These are phyloP conservation scores for Yamadazyma sp. DNA, from an alignment of 1,139 yeast genomes.

Conservation along the genomic window DNA sequence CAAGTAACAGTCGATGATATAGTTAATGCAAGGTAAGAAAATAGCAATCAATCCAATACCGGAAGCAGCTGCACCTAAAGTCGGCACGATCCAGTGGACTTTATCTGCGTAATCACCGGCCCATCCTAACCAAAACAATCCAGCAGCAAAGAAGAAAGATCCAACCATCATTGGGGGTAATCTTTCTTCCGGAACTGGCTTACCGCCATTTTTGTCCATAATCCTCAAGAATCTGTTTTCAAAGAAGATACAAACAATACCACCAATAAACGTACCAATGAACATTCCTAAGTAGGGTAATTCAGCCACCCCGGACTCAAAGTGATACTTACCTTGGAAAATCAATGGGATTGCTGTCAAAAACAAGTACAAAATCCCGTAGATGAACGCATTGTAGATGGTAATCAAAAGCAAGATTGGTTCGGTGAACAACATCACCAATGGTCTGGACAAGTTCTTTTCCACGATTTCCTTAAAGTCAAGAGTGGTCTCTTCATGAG, in stretches of 20 bases:
- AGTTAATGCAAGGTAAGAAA: constrained; percentile 75
- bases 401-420: constrained; percentile 71
- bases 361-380: constrained; percentile 77
- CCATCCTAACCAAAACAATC: constrained; percentile 86
- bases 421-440: constrained; percentile 65
- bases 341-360: constrained; percentile 79
- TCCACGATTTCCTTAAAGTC: constrained; percentile 63
- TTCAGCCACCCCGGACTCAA: constrained; percentile 53
- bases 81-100: constrained; percentile 86
- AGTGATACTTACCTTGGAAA: constrained; percentile 60
- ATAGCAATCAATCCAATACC: constrained; percentile 77
- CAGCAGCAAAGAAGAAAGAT: constrained; percentile 66
- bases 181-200: constrained; percentile 77
- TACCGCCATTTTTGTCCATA: constrained; percentile 48
- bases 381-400: constrained; percentile 77
- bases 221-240: constrained; percentile 25
- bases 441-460: constrained; percentile 70
- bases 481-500: constrained; percentile 71
- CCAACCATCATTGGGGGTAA: constrained; percentile 74
- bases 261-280: constrained; percentile 63
- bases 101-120: constrained; percentile 66
- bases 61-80: constrained; percentile 65
- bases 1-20: constrained; percentile 77
- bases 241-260: constrained; percentile 32
- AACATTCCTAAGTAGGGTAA: constrained; percentile 63